Base-by-base conservation (phyloP, 2,329 filamentous ascomycete genomes). In the Aspergillus felis region DNA sequence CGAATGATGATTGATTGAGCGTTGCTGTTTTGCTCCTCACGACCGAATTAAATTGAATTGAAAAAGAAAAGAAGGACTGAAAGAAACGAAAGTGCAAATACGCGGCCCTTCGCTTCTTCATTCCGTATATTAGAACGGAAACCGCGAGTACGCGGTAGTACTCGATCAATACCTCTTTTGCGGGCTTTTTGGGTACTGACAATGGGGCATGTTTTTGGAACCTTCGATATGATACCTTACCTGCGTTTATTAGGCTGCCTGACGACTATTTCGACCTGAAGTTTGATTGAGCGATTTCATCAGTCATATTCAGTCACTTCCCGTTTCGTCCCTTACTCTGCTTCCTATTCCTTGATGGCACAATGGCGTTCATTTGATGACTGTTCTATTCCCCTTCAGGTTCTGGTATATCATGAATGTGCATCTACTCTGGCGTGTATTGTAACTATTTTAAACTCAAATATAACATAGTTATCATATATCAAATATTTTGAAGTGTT, bases 1-100 rank as follows among this genome's bases (percentile, higher is more conserved):
- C 75, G 76, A 47, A 79, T 79, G 76, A 78, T 76, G 70, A 79
- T 79, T 61, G 76, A 79, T 64, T 78, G 57, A 69, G 58, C 55
- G 24, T 55, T 44, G 41, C 5, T 48, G 7, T 44, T 28, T 22
- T 47, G 49, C 24, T 20, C 35, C 17, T 41, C 24, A 24, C 20
- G 41, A 25, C 51, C 10, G 24, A 38, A 28, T 35, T 20, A 35
- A 42, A 29, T 32, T n/a, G 20, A 51, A 29, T 38, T 20, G 8
- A 38, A 41, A 27, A 53, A 20, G 38, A 46, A 57, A 53, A 29
- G 12, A 5, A 27, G 22, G 22, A 22, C 22, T 44, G 14, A 14
- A 35, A 2, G 32, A 35, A 35, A 35, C 12, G 32, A 12, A 22
- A 44, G 22, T 22, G 7, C 44, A 12, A 24, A 14, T 27, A 14